phyloP scores from a whole-genome alignment of 495 filamentous ascomycete genomes.

The Annulohypoxylon moriforme region DNA sequence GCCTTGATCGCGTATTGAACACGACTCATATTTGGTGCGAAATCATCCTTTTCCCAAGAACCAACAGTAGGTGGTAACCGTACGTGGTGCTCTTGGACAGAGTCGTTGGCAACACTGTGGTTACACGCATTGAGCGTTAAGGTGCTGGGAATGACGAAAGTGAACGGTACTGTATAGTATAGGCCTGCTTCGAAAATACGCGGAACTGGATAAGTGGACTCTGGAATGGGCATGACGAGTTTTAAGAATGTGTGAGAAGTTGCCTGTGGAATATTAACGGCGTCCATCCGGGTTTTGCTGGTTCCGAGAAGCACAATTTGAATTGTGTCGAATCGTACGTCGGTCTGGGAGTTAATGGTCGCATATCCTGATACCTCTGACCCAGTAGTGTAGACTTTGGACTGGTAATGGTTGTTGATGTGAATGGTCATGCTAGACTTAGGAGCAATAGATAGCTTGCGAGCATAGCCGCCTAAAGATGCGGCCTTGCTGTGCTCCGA shows the following conservation, averaged over 20 bases:
- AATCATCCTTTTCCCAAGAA: slow-evolving; percentile 78
- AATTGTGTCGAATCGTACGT: slow-evolving; percentile 81
- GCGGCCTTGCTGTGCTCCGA: slow-evolving; percentile 27
- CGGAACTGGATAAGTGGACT: slow-evolving; percentile 74
- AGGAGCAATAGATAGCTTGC: slow-evolving; percentile 33
- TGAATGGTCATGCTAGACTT: slow-evolving; percentile 56
- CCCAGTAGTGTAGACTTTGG: slow-evolving; percentile 62
- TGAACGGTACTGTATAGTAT: slow-evolving; percentile 82
- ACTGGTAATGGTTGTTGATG: slow-evolving; percentile 58
- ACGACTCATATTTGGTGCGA: slow-evolving; percentile 82
- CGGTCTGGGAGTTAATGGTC: slow-evolving; percentile 67
- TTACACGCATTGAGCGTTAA: slow-evolving; percentile 68
- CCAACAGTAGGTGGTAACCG: slow-evolving; percentile 85
- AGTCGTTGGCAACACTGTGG: slow-evolving; percentile 59
- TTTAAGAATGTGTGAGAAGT: slow-evolving; percentile 76
- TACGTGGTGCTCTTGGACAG: slow-evolving; percentile 77
- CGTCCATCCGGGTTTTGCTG: slow-evolving; percentile 56
- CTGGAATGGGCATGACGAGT: slow-evolving; percentile 80
- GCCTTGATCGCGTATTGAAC: slow-evolving; percentile 80
- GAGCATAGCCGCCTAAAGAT: slow-evolving; percentile 30
- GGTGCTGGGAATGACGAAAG: slow-evolving; percentile 83
- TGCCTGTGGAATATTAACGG: slow-evolving; percentile 54
- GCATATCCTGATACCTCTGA: slow-evolving; percentile 59
- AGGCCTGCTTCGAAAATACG: slow-evolving; percentile 73
- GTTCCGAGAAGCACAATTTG: slow-evolving; percentile 84